A percentile compares a stretch with the other conserved stretches of the same genome.
These are phyloP conservation scores for Magnolia changhungtana DNA, from an alignment of 164 flowering plant genomes.

Conservation along the genomic window DNA sequence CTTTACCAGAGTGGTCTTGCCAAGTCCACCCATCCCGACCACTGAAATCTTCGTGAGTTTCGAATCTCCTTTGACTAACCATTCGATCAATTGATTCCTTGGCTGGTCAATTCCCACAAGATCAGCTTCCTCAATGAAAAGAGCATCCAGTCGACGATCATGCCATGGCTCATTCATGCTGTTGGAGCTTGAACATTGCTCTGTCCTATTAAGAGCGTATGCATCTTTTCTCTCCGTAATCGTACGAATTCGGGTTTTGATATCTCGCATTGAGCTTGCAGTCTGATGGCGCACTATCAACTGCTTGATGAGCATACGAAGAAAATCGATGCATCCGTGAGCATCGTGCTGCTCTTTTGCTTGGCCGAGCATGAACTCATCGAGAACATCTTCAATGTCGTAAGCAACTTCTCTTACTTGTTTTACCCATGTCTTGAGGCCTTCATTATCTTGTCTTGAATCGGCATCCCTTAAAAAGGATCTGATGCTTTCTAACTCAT, in stretches of 20 bases:
- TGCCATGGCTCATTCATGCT: neutral
- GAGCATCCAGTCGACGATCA: neutral
- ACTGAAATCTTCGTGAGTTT: neutral
- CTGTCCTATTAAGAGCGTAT: neutral
- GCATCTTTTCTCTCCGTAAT: neutral
- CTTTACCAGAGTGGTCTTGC: constrained; percentile 22
- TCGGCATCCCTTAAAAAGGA: neutral
- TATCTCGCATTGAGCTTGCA: neutral
- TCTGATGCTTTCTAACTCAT: neutral
- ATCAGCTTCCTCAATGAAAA: neutral
- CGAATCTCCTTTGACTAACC: constrained; percentile 24
- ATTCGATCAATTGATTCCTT: neutral
- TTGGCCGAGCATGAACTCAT: neutral
- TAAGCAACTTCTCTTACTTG: neutral
- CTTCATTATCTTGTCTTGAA: neutral
- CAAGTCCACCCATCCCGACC: constrained; percentile 15
- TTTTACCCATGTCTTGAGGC: neutral
- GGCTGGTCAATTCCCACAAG: neutral
- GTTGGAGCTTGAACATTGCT: neutral
- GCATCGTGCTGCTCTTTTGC: neutral
- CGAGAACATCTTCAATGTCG: neutral
- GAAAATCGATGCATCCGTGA: no score
- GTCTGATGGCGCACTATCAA: neutral
- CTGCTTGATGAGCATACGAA: neutral
- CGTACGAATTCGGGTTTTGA: neutral